These are phyloP conservation scores for Picea glauca DNA, from an alignment of 75 land plant species.

Conservation along the genomic window DNA sequence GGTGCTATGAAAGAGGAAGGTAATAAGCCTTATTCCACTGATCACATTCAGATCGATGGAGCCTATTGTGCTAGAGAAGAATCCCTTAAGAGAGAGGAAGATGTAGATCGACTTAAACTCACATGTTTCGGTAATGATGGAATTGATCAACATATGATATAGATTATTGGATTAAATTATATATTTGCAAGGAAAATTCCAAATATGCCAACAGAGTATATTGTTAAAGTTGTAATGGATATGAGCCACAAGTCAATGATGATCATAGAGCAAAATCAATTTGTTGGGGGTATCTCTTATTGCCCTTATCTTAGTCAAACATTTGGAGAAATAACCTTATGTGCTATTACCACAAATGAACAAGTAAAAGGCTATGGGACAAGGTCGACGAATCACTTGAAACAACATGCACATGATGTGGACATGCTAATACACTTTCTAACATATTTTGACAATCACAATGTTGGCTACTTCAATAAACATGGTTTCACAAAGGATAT, in stretches of 20 bases:
- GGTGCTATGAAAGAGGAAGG: conserved; percentile 64
- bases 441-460: conserved; percentile 99
- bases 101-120: no score
- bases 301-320: conserved; percentile 52
- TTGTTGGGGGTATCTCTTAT: no score
- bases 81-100: conserved; percentile 82
- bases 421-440: conserved; percentile 95
- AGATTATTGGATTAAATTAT: no score
- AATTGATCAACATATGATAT: no score
- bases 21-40: conserved; percentile 59
- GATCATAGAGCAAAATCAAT: no score
- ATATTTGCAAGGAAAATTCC: no score
- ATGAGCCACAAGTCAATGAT: no score
- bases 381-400: conserved; percentile 95
- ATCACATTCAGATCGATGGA: conserved; percentile 86
- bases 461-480: conserved; percentile 95
- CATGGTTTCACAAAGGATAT: conserved; percentile 17
- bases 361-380: conserved; percentile 99
- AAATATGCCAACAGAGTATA: no score
- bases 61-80: conserved; percentile 95
- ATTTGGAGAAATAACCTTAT: conserved; percentile 98
- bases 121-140: no score
- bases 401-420: conserved; percentile 93
- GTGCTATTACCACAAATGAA: conserved; percentile 97
- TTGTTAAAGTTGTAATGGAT: no score